These are phyloP conservation scores for Phytophthora nicotianae DNA, from an alignment of 352 stramenopile species.

Conservation along the genomic window DNA sequence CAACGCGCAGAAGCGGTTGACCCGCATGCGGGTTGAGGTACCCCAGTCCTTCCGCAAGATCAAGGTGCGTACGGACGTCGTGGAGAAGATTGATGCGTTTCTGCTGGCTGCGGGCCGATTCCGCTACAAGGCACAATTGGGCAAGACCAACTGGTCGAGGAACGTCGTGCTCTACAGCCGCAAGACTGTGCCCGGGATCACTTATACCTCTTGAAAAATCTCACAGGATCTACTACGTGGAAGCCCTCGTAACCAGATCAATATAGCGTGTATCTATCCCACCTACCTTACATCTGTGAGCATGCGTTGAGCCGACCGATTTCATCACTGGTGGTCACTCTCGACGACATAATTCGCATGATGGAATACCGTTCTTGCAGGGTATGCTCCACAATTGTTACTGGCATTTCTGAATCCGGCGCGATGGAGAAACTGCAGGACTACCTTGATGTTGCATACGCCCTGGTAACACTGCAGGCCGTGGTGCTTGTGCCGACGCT, in stretches of 20 bases:
- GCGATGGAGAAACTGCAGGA: constrained; percentile 17
- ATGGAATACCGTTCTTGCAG: not conserved
- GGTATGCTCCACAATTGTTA: not conserved
- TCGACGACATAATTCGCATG: constrained; percentile 8
- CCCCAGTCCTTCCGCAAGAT: constrained; percentile 67
- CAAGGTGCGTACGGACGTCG: constrained; percentile 62
- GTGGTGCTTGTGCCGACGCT: constrained; percentile 30
- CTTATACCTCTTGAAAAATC: constrained; percentile 34
- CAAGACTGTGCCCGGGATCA: constrained; percentile 47
- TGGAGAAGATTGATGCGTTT: constrained; percentile 72
- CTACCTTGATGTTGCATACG: constrained; percentile 21
- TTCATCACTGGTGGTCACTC: constrained; percentile 18
- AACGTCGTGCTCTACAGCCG: constrained; percentile 77
- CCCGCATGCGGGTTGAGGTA: constrained; percentile 49
- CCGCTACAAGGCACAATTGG: constrained; percentile 60
- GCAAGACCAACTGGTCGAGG: constrained; percentile 85
- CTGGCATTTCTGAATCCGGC: constrained; percentile 15
- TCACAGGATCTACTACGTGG: not conserved
- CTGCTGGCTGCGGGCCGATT: constrained; percentile 64
- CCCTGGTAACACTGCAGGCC: constrained; percentile 18
- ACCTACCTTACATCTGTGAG: constrained; percentile 5
- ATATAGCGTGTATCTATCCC: constrained; percentile 27
- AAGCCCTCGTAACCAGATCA: constrained; percentile 5
- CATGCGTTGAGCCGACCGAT: constrained; percentile 11
- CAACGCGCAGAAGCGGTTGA: constrained; percentile 74